Evolutionary conservation across 2,329 filamentous ascomycete genomes (phyloP), one percentile per base, ranked within the genome.

Genomic region (Apiospora rasikravindrae): DNA sequence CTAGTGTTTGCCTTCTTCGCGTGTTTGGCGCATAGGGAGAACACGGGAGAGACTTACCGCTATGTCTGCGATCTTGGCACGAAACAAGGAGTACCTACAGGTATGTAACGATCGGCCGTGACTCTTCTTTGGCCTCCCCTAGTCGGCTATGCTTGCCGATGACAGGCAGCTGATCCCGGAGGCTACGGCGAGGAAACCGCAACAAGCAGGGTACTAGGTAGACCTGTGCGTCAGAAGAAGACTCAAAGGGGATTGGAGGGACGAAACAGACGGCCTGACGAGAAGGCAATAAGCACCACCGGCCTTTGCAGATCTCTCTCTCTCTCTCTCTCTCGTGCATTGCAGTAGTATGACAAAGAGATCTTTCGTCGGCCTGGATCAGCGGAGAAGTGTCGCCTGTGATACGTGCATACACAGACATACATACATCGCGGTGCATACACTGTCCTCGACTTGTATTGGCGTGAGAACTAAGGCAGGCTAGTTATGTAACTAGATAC

Each of bases 171-270:
- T 40, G 57, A 64, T 40, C 4, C 19, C 22, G n/a, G 57, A 26
- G n/a, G n/a, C 49, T 51, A 51, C 49, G 49, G 49, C 26, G 49
- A 51, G 22, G n/a, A 37, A 6, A 51, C 8, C 8, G 0, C 22
- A 49, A n/a, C 53, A 61, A n/a, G 53, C 53, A 61, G 53, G 53
- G 53, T 37, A 37, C 29, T 37, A 37, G 29, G 53, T 61, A 61
- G 53, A 61, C 37, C 53, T 61, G 29, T 61, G 53, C 53, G 26
- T 22, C 53, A 61, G 53, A 61, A 16, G 29, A 33, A 33, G 16
- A 37, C 53, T 37, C 29, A n/a, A 61, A 49, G 45, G 45, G 49
- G n/a, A n/a, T n/a, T n/a, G 47, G 22, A 24, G n/a, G 22, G 33
- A 64, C 57, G 57, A 64, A 64, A 13, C 16, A 22, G 47, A 5